phyloP scores from a whole-genome alignment of 768 basidiomycete genomes.

The Lactifluus subvellereus region DNA sequence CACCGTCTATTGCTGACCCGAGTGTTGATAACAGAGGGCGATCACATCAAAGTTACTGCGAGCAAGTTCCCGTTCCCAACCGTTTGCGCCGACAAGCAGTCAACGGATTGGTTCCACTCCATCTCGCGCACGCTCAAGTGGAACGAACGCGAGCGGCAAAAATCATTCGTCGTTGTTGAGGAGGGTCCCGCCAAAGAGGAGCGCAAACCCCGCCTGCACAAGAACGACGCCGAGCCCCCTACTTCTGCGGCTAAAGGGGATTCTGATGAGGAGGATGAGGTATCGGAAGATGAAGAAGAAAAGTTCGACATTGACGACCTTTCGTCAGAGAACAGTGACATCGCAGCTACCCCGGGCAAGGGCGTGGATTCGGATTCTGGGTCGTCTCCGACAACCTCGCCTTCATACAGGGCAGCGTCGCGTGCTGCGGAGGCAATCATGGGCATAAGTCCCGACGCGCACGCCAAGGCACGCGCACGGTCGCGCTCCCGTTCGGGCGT shows the following conservation, averaged over 20 bases:
- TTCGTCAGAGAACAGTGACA: constrained; percentile 32
- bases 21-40: constrained; percentile 65
- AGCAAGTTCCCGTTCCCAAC: constrained; percentile 98
- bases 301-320: constrained; percentile 90
- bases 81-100: constrained; percentile 95
- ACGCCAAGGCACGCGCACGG: constrained; percentile 3
- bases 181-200: constrained; percentile 55
- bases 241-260: constrained; percentile 21
- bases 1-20: constrained; percentile 11
- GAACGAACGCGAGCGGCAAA: constrained; percentile 98
- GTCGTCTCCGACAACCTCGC: constrained; percentile 4
- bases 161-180: constrained; percentile 97
- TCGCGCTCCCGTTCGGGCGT: constrained; percentile 19
- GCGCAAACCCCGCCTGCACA: neutral
- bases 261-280: constrained; percentile 31
- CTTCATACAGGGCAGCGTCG: constrained; percentile 9
- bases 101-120: constrained; percentile 97
- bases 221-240: neutral
- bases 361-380: neutral
- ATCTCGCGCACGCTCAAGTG: constrained; percentile 96
- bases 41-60: constrained; percentile 97
- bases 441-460: constrained; percentile 16
- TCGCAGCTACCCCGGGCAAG: neutral
- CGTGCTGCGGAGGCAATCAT: constrained; percentile 22
- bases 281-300: constrained; percentile 54